Conservation (phyloP, 768 basidiomycete genomes). For the Kwoniella sp. region DNA sequence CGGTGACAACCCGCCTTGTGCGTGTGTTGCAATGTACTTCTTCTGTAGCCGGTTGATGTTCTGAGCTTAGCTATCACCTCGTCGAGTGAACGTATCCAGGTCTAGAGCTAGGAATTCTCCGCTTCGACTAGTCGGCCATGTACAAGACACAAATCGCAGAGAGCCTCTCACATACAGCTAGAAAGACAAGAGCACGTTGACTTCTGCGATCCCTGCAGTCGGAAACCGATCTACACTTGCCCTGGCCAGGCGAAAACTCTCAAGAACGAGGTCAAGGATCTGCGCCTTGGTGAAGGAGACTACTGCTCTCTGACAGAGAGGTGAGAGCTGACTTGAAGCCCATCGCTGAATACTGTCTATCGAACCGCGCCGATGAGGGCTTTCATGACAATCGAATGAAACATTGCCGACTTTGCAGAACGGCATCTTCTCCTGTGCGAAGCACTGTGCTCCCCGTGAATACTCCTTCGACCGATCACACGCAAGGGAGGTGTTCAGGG, state of each 20-base stretch:
- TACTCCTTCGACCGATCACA: slow-evolving; percentile 2
- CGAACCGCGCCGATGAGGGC: slow-evolving; percentile 3
- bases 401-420: not conserved
- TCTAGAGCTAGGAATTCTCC: too few species aligned
- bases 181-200: too few species aligned
- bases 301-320: not conserved
- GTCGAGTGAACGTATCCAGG: too few species aligned
- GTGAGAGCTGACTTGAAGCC: not conserved
- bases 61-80: too few species aligned
- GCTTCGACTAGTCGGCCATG: too few species aligned
- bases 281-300: not conserved
- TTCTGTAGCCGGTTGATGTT: too few species aligned
- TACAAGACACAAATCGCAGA: too few species aligned
- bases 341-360: too few species aligned
- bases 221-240: not conserved
- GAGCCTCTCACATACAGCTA: too few species aligned
- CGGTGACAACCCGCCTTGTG: too few species aligned
- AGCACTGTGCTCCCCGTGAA: slow-evolving; percentile 8
- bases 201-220: not conserved
- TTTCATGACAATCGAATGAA: slow-evolving; percentile 8
- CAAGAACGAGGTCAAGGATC: slow-evolving; percentile 1
- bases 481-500: not conserved
- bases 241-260: not conserved
- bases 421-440: slow-evolving; percentile 11
- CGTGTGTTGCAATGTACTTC: too few species aligned